These are phyloP conservation scores for Phytophthora quininea DNA, from an alignment of 352 stramenopile genomes.

Conservation along the genomic window DNA sequence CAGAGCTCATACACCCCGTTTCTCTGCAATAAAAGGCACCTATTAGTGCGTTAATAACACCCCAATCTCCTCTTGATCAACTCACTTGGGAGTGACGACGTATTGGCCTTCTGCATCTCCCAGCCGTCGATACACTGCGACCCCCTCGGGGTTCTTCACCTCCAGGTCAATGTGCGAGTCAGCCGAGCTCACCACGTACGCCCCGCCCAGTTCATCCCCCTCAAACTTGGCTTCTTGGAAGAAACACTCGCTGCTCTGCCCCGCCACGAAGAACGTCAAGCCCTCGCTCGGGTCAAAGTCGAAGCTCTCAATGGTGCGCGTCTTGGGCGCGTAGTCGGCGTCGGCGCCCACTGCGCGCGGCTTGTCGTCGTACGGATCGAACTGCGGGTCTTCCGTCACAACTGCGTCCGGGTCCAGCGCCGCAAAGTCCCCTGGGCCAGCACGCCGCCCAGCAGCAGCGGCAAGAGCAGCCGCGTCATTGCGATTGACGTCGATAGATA, in stretches of 20 bases:
- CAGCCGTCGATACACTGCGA: conserved; percentile 58
- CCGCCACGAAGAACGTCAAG: conserved; percentile 73
- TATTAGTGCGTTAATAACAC: neutral
- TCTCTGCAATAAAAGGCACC: conserved; percentile 32
- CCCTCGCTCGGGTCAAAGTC: conserved; percentile 87
- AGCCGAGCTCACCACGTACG: conserved; percentile 76
- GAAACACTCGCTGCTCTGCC: conserved; percentile 57
- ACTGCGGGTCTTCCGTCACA: conserved; percentile 58
- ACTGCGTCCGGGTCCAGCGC: conserved; percentile 40
- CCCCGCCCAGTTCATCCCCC: conserved; percentile 63
- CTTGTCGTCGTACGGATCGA: conserved; percentile 64
- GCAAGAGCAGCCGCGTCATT: conserved; percentile 11
- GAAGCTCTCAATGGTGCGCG: conserved; percentile 62
- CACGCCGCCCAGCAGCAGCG: conserved; percentile 9
- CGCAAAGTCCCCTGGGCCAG: conserved; percentile 44
- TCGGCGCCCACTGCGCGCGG: conserved; percentile 27
- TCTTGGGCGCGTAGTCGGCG: conserved; percentile 42
- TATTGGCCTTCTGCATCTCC: conserved; percentile 79
- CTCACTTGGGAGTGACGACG: conserved; percentile 63
- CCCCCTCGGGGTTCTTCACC: conserved; percentile 71
- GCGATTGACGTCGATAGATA: neutral
- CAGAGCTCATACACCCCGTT: conserved; percentile 71
- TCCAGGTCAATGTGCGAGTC: conserved; percentile 78
- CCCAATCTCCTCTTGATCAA: neutral
- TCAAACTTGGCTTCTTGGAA: conserved; percentile 77